phyloP scores from a whole-genome alignment of 441 rosid species.

The Adansonia rubrostipa region DNA sequence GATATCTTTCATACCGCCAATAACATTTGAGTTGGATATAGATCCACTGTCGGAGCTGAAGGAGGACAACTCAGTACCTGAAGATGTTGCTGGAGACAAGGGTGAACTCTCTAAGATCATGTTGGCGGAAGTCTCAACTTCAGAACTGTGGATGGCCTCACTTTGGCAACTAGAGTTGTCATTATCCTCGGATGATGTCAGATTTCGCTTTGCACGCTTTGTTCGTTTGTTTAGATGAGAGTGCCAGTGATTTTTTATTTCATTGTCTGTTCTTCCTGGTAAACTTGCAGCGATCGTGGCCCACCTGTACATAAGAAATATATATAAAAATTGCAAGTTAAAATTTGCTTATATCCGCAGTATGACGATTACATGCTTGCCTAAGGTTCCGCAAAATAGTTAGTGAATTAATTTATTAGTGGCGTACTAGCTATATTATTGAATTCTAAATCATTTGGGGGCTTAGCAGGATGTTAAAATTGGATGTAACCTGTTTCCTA shows the following conservation, averaged over 20 bases:
- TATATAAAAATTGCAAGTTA: neutral
- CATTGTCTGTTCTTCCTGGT: slow-evolving; percentile 52
- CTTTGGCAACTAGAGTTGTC: neutral
- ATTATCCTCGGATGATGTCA: neutral
- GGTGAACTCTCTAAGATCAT: slow-evolving; percentile 41
- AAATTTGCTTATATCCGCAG: neutral
- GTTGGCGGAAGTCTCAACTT: slow-evolving; percentile 2
- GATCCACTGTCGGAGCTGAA: slow-evolving; percentile 17
- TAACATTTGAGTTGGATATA: slow-evolving; percentile 4
- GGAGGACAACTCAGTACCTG: slow-evolving; percentile 12
- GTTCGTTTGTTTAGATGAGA: slow-evolving; percentile 41
- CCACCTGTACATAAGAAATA: slow-evolving; percentile 38
- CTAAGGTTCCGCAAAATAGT: neutral
- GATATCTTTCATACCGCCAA: neutral
- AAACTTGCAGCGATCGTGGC: slow-evolving; percentile 42
- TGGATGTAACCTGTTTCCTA: slow-evolving; percentile 54
- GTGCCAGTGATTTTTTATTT: slow-evolving; percentile 52
- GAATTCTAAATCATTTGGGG: neutral
- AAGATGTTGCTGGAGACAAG: slow-evolving; percentile 32
- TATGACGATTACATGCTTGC: neutral
- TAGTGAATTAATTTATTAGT: neutral
- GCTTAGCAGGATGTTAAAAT: neutral
- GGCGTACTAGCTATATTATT: too few relatives aligned
- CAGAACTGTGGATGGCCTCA: neutral
- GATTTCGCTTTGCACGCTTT: slow-evolving; percentile 25